Evolutionary conservation across 1,284 basidiomycete species (phyloP), one percentile per base, ranked within the genome.

Genomic region (Cutaneotrichosporon dermatis): DNA sequence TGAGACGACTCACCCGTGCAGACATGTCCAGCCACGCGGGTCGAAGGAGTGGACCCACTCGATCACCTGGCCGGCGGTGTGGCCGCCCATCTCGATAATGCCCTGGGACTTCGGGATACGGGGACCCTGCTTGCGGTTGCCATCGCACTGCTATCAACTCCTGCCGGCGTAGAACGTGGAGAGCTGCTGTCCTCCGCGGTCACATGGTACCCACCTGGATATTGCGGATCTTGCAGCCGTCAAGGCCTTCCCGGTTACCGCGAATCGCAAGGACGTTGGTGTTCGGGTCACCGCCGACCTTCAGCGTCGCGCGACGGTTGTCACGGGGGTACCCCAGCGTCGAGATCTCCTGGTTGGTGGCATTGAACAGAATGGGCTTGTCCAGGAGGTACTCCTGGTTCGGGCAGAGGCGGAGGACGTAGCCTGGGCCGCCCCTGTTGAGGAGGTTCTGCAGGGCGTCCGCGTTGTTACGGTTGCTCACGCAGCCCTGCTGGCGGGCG

Each of bases 61-160:
- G n/a, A 77, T 63, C 7, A 73, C 39, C 58, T 76, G 75, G 25
- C 71, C 68, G 3, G 59, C 57, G 54, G 71, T 76, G 34, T 66
- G 63, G 8, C 79, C 79, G 10, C 78, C 79, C 56, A 79, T 64
- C 63, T 79, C 78, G 55, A 79, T 65, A 36, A 45, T 16, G 6
- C 44, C 44, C 2, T 15, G 4, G 40, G 7, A 12, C 11, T 13
- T 10, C 11, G 40, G 40, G 9, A 41, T 12, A 13, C 40, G 40
- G 9, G 4, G 40, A 5, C 11, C 11, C 9, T 41, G 11, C 40
- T 12, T 9, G 11, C 40, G 40, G 40, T 41, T 41, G 11, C 40
- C 40, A 13, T 41, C 40, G 25, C 25, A 25, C 25, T 25, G 25
- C 25, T 25, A 25, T 25, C 25, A 25, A 25, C 25, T 25, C 25